Evolutionary conservation across 139 green algal genomes (phyloP), one percentile per base, ranked within the genome.

Genomic region (Picochlorum sp.): DNA sequence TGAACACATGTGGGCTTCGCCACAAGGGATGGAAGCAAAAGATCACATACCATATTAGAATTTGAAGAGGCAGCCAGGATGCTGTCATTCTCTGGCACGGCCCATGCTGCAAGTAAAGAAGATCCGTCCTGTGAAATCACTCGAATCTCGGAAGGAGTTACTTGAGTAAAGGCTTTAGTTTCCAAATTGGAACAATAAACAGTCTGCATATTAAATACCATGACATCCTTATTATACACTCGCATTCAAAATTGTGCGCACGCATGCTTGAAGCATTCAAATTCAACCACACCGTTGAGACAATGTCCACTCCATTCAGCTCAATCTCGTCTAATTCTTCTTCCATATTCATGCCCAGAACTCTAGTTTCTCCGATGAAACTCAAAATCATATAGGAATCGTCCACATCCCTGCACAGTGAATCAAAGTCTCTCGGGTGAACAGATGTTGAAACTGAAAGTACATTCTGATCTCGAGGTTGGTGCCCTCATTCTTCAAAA

Each of bases 361-460:
- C 67, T 2, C 84, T 80, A 14, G 91, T 97, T 64, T 94, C 87
- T 4, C 83, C 82, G 9, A 97, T 81, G 66, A 99, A 98, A 4
- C 90, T 85, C 3, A 99, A 76, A 65, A 99, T 83, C 56, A 99
- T 78, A 68, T 83, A 90, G 9, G 69, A 86, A 81, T 99, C 91
- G 50, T 83, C 77, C 1, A 69, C 74, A 46, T 88, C 84, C 56
- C 69, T 68, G 46, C 23, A 69, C 34, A 49, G 65, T 21, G 54
- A 69, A 49, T 38, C 16, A 38, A 3, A 52, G 7, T 41, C 34
- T 11, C 1, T 41, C 8, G 34, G 34, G 34, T 41, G 8, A 41
- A 41, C 28, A 30, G 4, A 30, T 30, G 28, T 30, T 30, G 21
- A 23, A 23, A 23, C 28, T 30, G 28, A 30, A 30, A 30, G 28